phyloP scores from a whole-genome alignment of 345 rosid genomes.

The Salix koriyanagi region DNA sequence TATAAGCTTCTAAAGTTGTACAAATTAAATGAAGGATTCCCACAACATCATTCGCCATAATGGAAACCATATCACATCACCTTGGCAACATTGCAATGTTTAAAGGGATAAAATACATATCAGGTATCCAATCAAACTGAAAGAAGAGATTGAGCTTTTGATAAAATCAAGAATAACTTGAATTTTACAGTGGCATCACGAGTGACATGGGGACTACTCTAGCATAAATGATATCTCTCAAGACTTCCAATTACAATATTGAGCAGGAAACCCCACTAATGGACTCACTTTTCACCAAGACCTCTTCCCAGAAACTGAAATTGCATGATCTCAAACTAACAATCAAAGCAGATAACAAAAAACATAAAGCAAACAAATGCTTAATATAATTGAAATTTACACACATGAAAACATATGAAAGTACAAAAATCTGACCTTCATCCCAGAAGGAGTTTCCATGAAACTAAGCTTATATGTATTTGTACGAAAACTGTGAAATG shows the following conservation, averaged over 20 bases:
- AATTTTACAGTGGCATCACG: not conserved
- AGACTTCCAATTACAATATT: not conserved
- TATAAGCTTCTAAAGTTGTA: not conserved
- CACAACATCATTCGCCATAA: not conserved
- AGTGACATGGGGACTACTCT: not conserved
- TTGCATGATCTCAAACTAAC: not conserved
- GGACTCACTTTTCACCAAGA: not conserved
- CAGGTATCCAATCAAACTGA: not conserved
- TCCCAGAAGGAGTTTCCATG: conserved; percentile 96
- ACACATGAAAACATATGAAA: not conserved
- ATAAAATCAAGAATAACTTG: not conserved
- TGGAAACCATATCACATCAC: not conserved
- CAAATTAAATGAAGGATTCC: not conserved
- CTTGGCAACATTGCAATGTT: not conserved
- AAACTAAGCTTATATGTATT: conserved; percentile 92
- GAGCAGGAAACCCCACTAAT: too few relatives aligned
- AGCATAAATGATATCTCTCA: too few relatives aligned
- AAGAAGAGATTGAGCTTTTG: not conserved
- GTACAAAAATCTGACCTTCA: conserved; percentile 52
- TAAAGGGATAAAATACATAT: not conserved
- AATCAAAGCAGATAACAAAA: not conserved
- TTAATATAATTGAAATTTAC: not conserved
- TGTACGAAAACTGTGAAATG: conserved; percentile 85
- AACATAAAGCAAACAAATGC: not conserved
- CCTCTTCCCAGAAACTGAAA: not conserved